These are phyloP conservation scores for Xylaria venustula DNA, from an alignment of 495 filamentous ascomycete genomes.

Conservation along the genomic window DNA sequence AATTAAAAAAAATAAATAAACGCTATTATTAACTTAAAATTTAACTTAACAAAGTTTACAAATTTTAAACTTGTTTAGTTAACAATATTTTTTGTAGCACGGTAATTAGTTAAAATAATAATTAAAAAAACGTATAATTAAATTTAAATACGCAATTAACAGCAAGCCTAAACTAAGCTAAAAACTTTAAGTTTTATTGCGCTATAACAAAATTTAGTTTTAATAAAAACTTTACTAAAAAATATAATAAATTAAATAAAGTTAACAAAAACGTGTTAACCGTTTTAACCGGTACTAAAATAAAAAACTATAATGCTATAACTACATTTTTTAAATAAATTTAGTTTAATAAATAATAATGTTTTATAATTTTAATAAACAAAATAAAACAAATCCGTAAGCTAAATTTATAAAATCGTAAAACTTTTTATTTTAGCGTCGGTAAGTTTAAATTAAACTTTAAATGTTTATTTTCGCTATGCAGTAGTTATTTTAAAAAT, in stretches of 20 bases:
- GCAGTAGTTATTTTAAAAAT: background rate
- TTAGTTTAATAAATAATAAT: background rate
- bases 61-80: background rate
- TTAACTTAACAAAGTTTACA: conserved; percentile 5
- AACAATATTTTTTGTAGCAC: conserved; percentile 4
- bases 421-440: background rate
- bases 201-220: background rate
- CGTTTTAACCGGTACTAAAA: background rate
- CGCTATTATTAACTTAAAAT: background rate
- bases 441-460: background rate
- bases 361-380: background rate
- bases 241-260: background rate
- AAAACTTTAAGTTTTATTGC: background rate
- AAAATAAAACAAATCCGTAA: background rate
- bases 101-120: conserved; percentile 2
- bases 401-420: background rate
- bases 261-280: background rate
- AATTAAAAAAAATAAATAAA: conserved; percentile 6
- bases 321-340: background rate
- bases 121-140: background rate
- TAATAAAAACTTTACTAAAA: conserved; percentile 1
- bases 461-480: background rate
- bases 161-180: background rate
- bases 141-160: background rate
- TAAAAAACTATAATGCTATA: background rate